Evolutionary conservation across 768 basidiomycete species (phyloP).

Genomic region (Rhodotorula diobovata): DNA sequence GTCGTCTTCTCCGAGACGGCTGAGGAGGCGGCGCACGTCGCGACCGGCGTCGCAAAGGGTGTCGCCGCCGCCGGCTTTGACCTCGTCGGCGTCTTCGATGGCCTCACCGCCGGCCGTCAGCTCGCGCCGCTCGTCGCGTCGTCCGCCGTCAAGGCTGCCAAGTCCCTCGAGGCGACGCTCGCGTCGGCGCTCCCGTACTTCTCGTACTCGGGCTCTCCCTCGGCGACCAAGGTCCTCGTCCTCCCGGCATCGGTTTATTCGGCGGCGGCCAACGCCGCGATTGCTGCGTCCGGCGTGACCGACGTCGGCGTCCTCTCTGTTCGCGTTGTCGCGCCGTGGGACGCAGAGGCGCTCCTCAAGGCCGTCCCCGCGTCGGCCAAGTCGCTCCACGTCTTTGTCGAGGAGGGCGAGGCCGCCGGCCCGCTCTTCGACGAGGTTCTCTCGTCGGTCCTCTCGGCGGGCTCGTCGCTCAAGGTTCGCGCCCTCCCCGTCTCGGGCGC

Average conservation of each 20-base stretch:
- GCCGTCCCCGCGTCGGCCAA: slow-evolving; percentile 60
- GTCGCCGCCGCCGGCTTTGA: slow-evolving; percentile 56
- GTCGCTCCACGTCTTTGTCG: slow-evolving; percentile 69
- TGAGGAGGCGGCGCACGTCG: slow-evolving; percentile 67
- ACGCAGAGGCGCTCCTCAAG: slow-evolving; percentile 59
- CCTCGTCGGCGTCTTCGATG: slow-evolving; percentile 86
- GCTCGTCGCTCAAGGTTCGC: slow-evolving; percentile 43
- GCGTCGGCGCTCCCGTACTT: slow-evolving; percentile 62
- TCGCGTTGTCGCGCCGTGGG: slow-evolving; percentile 80
- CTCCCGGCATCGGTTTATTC: slow-evolving; percentile 59
- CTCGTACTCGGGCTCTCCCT: slow-evolving; percentile 64
- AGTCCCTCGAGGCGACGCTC: slow-evolving; percentile 55
- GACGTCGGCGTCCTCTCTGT: slow-evolving; percentile 67
- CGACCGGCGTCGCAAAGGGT: slow-evolving; percentile 70
- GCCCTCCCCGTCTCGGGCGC: slow-evolving; percentile 40
- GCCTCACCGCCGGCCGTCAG: slow-evolving; percentile 73
- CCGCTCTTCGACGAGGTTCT: slow-evolving; percentile 60
- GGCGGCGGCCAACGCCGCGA: slow-evolving; percentile 63
- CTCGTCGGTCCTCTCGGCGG: slow-evolving; percentile 40
- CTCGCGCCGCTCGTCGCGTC: slow-evolving; percentile 54
- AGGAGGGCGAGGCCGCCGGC: slow-evolving; percentile 58
- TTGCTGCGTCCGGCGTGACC: slow-evolving; percentile 51
- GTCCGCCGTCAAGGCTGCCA: slow-evolving; percentile 46
- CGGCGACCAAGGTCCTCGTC: slow-evolving; percentile 65
- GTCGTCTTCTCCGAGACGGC: slow-evolving; percentile 79